These are phyloP conservation scores for Neotropicomus parvogracilis DNA, from an alignment of 1,284 basidiomycete genomes.

Conservation along the genomic window DNA sequence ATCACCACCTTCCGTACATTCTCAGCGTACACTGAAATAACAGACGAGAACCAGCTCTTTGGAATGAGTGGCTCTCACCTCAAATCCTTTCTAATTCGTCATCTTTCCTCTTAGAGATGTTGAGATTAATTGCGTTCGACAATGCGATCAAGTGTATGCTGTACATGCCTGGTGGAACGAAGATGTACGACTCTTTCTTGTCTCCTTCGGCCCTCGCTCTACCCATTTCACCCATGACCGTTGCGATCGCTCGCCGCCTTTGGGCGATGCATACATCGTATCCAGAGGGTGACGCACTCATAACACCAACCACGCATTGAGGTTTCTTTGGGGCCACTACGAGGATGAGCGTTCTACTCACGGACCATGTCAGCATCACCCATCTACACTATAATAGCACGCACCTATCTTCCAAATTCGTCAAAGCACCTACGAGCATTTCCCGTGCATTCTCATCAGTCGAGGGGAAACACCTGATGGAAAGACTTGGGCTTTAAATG, in stretches of 20 bases:
- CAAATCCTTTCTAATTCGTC: too few relatives aligned
- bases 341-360: slow-evolving; percentile 20
- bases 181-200: slow-evolving; percentile 11
- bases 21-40: too few relatives aligned
- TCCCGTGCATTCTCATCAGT: too few relatives aligned
- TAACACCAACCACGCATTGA: slow-evolving; percentile 27
- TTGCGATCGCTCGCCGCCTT: slow-evolving; percentile 13
- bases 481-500: too few relatives aligned
- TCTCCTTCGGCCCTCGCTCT: neutral
- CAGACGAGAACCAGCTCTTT: too few relatives aligned
- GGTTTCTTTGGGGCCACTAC: slow-evolving; percentile 25
- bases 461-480: too few relatives aligned
- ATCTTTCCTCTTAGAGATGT: too few relatives aligned
- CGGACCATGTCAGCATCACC: neutral
- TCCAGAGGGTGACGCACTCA: slow-evolving; percentile 30
- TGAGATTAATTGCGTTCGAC: too few relatives aligned
- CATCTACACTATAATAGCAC: neutral
- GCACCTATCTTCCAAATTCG: slow-evolving; percentile 21
- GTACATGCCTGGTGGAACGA: too few relatives aligned
- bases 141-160: too few relatives aligned
- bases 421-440: slow-evolving; percentile 14
- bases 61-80: too few relatives aligned
- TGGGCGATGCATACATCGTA: slow-evolving; percentile 15
- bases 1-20: too few relatives aligned
- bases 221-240: neutral